Base-by-base conservation (phyloP, 257 asterid genomes). In the Orobanche coerulescens region DNA sequence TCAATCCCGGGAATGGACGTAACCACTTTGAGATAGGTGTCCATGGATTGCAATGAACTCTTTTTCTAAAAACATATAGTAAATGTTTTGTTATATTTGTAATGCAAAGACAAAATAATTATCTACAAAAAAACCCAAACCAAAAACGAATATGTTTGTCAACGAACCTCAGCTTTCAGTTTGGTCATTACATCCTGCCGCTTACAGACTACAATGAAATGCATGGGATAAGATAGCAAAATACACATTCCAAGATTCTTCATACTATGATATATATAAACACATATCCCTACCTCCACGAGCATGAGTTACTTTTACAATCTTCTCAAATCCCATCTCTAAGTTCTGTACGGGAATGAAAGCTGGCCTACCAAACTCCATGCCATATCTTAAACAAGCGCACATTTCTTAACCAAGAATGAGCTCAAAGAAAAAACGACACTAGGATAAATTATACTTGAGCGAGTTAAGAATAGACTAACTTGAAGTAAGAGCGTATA, bases 261-360 rank as follows among this genome's bases (percentile, higher is more conserved):
- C 63, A 58, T 43, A n/a, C 11, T 52, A 49, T 71, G 65, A 22
- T 61, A 37, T n/a, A 14, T n/a, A n/a, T n/a, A n/a, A n/a, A 43
- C 48, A 4, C 23, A 25, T 13, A 4, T 23, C 19, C 75, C 75
- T 81, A 93, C 99, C 91, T 73, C 97, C 94, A 49, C 87, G 99
- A 73, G 95, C 95, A 71, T 77, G 94, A 54, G 95, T 87, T 40
- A 93, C 71, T 73, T 84, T 93, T 40, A 86, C 89, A 48, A 89
- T 89, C 84, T 84, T 84, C 81, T 93, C 97, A 57, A 86, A 86
- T 47, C 96, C 96, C 99, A 89, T 93, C 77, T 89, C 97, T 11
- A 82, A 62, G 78, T 88, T 87, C 48, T 72, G 77, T 44, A 84
- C 99, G 6, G 88, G 97, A 71, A 89, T 79, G 73, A 86, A 93